These are phyloP conservation scores for Pinus taeda DNA, from an alignment of 75 land plant species.

Conservation along the genomic window DNA sequence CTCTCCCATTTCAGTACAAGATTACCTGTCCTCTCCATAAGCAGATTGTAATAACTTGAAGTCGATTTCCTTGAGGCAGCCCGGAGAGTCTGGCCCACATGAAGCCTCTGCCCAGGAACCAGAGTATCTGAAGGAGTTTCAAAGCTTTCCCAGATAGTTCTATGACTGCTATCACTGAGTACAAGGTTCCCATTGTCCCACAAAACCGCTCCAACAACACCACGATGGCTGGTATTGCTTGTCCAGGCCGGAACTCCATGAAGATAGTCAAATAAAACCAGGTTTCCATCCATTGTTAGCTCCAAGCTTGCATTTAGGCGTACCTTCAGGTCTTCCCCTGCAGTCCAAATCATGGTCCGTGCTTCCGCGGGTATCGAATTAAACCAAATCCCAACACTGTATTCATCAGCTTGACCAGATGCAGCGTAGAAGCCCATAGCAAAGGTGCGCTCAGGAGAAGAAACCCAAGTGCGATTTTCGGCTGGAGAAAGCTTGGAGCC, in stretches of 20 bases:
- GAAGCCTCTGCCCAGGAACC: constrained; percentile 53
- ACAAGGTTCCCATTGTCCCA: constrained; percentile 45
- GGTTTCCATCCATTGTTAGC: constrained; percentile 32
- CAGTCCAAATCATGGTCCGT: constrained; percentile 33
- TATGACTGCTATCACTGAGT: constrained; percentile 9
- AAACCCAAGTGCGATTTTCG: constrained; percentile 34
- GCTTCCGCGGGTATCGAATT: constrained; percentile 29
- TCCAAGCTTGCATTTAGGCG: constrained; percentile 17
- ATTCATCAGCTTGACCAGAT: constrained; percentile 17
- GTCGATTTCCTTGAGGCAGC: constrained; percentile 25
- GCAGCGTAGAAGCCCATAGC: constrained; percentile 46
- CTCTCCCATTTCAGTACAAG: constrained; percentile 43
- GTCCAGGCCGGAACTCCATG: constrained; percentile 29
- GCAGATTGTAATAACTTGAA: constrained; percentile 40
- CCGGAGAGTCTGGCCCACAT: constrained; percentile 18
- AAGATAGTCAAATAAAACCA: constrained; percentile 17
- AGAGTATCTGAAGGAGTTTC: constrained; percentile 50
- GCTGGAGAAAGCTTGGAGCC: constrained; percentile 29
- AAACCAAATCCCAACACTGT: constrained; percentile 42
- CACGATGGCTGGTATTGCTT: constrained; percentile 27
- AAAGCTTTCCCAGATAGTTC: constrained; percentile 46
- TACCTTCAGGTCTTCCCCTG: constrained; percentile 27
- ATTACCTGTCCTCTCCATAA: constrained; percentile 34
- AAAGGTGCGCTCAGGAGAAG: constrained; percentile 46
- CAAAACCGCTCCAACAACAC: constrained; percentile 23